A percentile compares a stretch with the other conserved stretches of the same genome.
Evolutionary conservation across 1,139 yeast genomes (phyloP).

Genomic region (Taphrina betulina): DNA sequence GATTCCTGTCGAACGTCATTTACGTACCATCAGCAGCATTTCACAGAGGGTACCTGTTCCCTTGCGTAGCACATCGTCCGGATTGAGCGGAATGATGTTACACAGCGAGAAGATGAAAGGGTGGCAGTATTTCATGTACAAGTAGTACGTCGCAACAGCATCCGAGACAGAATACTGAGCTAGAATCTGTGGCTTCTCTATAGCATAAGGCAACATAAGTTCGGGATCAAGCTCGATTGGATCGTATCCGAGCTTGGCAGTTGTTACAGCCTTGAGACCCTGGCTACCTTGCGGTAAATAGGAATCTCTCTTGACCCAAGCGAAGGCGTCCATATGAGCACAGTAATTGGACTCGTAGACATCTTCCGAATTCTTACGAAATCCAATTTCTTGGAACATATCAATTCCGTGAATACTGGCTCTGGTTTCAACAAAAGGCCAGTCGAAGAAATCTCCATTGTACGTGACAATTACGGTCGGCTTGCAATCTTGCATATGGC

Average conservation of each 20-base stretch:
- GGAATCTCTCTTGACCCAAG: slow-evolving; percentile 99
- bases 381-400: slow-evolving; percentile 93
- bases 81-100: slow-evolving; percentile 91
- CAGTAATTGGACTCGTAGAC: slow-evolving; percentile 92
- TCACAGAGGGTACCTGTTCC: slow-evolving; percentile 99
- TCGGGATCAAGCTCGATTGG: slow-evolving; percentile 98
- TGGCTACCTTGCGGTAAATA: slow-evolving; percentile 98
- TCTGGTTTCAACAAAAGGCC: slow-evolving; percentile 96
- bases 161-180: slow-evolving; percentile 98
- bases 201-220: slow-evolving; percentile 92
- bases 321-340: slow-evolving; percentile 93
- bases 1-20: not conserved
- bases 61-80: slow-evolving; percentile 92
- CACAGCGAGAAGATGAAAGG: slow-evolving; percentile 96
- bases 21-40: slow-evolving; percentile 77
- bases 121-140: slow-evolving; percentile 94
- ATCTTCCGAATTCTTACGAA: slow-evolving; percentile 82
- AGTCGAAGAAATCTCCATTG: slow-evolving; percentile 98
- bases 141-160: slow-evolving; percentile 96
- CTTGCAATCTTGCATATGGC: slow-evolving; percentile 78
- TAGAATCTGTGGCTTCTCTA: slow-evolving; percentile 83
- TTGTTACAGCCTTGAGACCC: slow-evolving; percentile 96
- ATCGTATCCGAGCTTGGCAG: slow-evolving; percentile 90
- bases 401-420: slow-evolving; percentile 78
- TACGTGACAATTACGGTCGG: slow-evolving; percentile 97